These are phyloP conservation scores for Coemansia sp. DNA, from an alignment of 192 early-diverging fungal species.

Conservation along the genomic window DNA sequence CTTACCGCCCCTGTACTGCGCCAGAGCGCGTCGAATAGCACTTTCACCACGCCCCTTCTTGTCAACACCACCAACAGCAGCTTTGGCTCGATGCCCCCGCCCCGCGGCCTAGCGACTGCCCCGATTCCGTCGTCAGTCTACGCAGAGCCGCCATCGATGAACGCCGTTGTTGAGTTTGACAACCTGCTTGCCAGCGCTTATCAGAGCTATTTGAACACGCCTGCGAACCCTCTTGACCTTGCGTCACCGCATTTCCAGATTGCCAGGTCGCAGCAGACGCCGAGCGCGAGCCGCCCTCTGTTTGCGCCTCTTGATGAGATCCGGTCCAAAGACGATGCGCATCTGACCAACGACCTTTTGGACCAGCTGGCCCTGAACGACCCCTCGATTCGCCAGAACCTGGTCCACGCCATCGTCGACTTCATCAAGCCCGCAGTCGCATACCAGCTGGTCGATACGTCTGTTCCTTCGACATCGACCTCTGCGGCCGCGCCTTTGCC, in stretches of 20 bases:
- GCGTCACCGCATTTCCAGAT: constrained; percentile 14
- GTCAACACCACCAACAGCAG: constrained; percentile 3
- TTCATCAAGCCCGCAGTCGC: constrained; percentile 35
- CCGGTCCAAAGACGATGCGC: constrained; percentile 17
- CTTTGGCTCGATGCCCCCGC: constrained; percentile 6
- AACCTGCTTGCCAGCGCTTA: constrained; percentile 34
- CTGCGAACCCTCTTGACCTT: constrained; percentile 14
- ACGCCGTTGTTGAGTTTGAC: constrained; percentile 7
- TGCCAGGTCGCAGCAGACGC: not conserved
- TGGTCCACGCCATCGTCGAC: constrained; percentile 52
- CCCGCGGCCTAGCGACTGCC: constrained; percentile 19
- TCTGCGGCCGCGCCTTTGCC: constrained; percentile 1
- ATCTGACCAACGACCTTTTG: constrained; percentile 21
- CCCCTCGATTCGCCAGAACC: constrained; percentile 34
- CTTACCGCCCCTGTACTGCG: not conserved
- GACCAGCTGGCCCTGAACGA: constrained; percentile 27
- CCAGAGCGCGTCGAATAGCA: not conserved
- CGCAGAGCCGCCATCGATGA: constrained; percentile 4
- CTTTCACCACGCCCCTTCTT: constrained; percentile 22
- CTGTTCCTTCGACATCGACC: not conserved
- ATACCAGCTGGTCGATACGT: constrained; percentile 22
- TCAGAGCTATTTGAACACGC: constrained; percentile 42
- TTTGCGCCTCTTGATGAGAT: constrained; percentile 55
- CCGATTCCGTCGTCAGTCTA: constrained; percentile 13
- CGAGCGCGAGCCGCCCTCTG: constrained; percentile 15